Percentiles rank a stretch among this genome's conserved stretches.
These are phyloP conservation scores for Oehlia diaphana DNA, from an alignment of 192 early-diverging fungal genomes.

Conservation along the genomic window DNA sequence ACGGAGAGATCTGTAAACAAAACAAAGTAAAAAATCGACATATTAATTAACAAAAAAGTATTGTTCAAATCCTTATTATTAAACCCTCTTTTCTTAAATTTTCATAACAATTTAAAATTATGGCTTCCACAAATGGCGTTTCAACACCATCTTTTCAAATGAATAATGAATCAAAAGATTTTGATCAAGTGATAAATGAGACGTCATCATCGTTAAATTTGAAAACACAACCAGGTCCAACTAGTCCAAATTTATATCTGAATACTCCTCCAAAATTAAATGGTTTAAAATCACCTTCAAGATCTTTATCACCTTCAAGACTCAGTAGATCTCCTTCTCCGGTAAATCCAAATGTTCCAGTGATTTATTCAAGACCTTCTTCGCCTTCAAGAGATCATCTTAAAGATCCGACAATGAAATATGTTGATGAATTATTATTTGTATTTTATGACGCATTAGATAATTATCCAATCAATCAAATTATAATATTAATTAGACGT, in stretches of 20 bases:
- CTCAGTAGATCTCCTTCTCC: background rate
- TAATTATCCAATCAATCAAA: background rate
- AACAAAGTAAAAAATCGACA: too few species aligned
- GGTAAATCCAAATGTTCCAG: background rate
- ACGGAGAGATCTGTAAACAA: too few species aligned
- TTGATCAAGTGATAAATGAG: background rate
- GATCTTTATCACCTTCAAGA: background rate
- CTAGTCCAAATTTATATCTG: background rate
- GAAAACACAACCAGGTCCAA: background rate
- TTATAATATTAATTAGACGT: background rate
- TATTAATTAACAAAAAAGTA: too few species aligned
- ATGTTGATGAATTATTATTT: background rate
- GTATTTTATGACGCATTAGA: background rate
- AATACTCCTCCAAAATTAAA: background rate
- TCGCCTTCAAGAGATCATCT: conserved; percentile 10
- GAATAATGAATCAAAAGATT: background rate
- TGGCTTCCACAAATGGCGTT: background rate
- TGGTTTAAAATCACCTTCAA: background rate
- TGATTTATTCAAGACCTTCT: background rate
- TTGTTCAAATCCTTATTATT: too few species aligned
- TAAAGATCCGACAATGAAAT: background rate
- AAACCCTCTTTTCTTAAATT: background rate
- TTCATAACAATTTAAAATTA: background rate
- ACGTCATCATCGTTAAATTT: background rate
- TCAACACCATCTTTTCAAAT: background rate